These are phyloP conservation scores for Trichophyton rubrum DNA, from an alignment of 2,329 filamentous ascomycete genomes.

Conservation along the genomic window DNA sequence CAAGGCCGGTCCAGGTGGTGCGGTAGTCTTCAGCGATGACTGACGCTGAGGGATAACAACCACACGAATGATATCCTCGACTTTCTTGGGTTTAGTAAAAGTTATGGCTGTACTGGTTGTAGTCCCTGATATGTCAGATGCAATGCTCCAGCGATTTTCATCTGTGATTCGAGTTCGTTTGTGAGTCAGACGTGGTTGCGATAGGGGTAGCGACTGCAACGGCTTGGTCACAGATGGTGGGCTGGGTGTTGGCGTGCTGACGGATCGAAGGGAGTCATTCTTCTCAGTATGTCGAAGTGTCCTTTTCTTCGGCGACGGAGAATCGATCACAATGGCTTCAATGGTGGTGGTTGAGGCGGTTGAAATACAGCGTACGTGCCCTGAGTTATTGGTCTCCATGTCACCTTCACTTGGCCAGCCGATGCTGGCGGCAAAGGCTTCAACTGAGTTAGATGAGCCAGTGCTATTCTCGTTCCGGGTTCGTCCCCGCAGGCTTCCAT, in stretches of 20 bases:
- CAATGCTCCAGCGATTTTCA: slow-evolving; percentile 32
- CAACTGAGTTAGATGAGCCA: slow-evolving; percentile 26
- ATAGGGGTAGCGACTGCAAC: neutral
- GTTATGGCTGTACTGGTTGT: slow-evolving; percentile 15
- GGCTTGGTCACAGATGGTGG: neutral
- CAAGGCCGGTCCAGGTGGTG: slow-evolving; percentile 22
- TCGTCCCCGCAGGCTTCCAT: neutral
- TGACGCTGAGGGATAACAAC: slow-evolving; percentile 37
- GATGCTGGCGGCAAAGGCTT: slow-evolving; percentile 39
- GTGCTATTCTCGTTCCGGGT: neutral
- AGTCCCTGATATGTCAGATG: slow-evolving; percentile 29
- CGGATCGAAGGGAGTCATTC: slow-evolving; percentile 39
- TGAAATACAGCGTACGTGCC: slow-evolving; percentile 35
- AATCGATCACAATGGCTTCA: slow-evolving; percentile 44
- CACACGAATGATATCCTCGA: slow-evolving; percentile 34
- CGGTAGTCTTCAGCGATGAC: slow-evolving; percentile 33
- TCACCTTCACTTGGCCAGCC: slow-evolving; percentile 35
- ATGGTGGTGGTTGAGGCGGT: slow-evolving; percentile 43
- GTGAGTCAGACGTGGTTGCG: slow-evolving; percentile 36
- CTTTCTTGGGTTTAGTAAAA: slow-evolving; percentile 15
- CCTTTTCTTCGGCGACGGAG: slow-evolving; percentile 33
- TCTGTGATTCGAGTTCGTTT: slow-evolving; percentile 40
- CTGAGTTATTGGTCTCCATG: slow-evolving; percentile 14
- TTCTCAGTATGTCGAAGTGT: slow-evolving; percentile 44
- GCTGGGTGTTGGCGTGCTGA: slow-evolving; percentile 28